Percentiles rank a stretch among this genome's conserved stretches.
Conservation (phyloP, 2,329 filamentous ascomycete genomes). For the Knufia fluminis region DNA sequence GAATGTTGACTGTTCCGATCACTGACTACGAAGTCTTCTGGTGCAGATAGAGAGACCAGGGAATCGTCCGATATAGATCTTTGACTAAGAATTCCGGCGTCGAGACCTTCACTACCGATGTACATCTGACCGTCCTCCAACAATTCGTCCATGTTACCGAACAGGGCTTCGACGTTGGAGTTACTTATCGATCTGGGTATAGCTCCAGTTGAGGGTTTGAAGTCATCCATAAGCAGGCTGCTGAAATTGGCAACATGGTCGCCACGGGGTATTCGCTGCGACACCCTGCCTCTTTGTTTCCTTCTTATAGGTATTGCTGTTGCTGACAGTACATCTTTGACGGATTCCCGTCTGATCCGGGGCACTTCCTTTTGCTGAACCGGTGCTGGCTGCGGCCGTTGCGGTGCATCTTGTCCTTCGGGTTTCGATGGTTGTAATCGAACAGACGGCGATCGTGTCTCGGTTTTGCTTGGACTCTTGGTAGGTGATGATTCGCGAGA, state of each 20-base stretch:
- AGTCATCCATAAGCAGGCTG: slow-evolving; percentile 46
- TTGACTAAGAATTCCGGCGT: slow-evolving; percentile 35
- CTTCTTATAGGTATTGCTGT: slow-evolving; percentile 49
- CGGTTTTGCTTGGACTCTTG: slow-evolving; percentile 1
- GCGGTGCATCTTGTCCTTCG: slow-evolving; percentile 6
- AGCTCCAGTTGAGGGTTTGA: slow-evolving; percentile 41
- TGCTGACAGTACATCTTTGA: slow-evolving; percentile 41
- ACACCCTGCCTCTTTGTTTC: slow-evolving; percentile 31
- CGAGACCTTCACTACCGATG: slow-evolving; percentile 34
- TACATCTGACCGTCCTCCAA: slow-evolving; percentile 31
- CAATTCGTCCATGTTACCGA: slow-evolving; percentile 45
- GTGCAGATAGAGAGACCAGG: slow-evolving; percentile 44
- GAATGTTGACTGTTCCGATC: slow-evolving; percentile 36
- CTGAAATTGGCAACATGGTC: slow-evolving; percentile 43
- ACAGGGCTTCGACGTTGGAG: slow-evolving; percentile 45
- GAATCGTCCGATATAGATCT: slow-evolving; percentile 51
- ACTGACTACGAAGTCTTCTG: slow-evolving; percentile 37
- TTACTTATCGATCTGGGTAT: slow-evolving; percentile 33
- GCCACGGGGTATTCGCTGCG: slow-evolving; percentile 33
- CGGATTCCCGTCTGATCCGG: slow-evolving; percentile 14
- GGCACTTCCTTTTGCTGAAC: not conserved
- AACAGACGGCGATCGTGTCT: slow-evolving; percentile 9
- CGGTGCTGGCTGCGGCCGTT: not conserved
- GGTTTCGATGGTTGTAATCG: not conserved
- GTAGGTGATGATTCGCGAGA: slow-evolving; percentile 6